Conservation (phyloP, 2,329 filamentous ascomycete species). For the Laburnicola sp. region DNA sequence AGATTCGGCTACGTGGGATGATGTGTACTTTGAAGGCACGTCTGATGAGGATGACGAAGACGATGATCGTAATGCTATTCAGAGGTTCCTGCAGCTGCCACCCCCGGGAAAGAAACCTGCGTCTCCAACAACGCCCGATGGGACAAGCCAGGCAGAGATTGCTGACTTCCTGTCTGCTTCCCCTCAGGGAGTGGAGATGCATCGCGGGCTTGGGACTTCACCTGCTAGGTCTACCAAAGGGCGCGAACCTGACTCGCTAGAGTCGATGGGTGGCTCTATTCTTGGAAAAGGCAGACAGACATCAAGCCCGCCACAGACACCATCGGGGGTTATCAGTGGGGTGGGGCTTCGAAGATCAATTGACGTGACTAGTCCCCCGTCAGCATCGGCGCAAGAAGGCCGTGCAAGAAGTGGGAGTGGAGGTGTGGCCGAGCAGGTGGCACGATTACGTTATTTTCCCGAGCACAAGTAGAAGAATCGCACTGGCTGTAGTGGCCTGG, state of each 20-base stretch:
- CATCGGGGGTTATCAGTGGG: conserved; percentile 29
- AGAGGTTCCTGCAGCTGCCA: conserved; percentile 41
- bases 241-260: conserved; percentile 36
- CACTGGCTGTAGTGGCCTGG: not conserved
- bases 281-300: conserved; percentile 20
- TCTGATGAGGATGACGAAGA: conserved; percentile 52
- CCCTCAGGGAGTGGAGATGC: conserved; percentile 35
- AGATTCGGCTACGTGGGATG: conserved; percentile 54
- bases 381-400: conserved; percentile 13
- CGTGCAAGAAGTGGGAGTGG: conserved; percentile 28
- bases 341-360: conserved; percentile 40
- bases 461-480: conserved; percentile 13
- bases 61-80: conserved; percentile 43
- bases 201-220: conserved; percentile 45
- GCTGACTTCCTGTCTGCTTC: conserved; percentile 40
- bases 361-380: conserved; percentile 25
- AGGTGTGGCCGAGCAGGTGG: conserved; percentile 40
- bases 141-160: conserved; percentile 48
- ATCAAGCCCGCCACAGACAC: conserved; percentile 26
- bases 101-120: conserved; percentile 20
- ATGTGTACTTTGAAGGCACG: conserved; percentile 53
- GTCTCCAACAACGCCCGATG: conserved; percentile 28
- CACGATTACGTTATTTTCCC: conserved; percentile 31
- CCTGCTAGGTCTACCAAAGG: conserved; percentile 13
- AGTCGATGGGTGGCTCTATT: conserved; percentile 26